phyloP scores from a whole-genome alignment of 2,329 filamentous ascomycete species.

The Gyromitra esculenta region DNA sequence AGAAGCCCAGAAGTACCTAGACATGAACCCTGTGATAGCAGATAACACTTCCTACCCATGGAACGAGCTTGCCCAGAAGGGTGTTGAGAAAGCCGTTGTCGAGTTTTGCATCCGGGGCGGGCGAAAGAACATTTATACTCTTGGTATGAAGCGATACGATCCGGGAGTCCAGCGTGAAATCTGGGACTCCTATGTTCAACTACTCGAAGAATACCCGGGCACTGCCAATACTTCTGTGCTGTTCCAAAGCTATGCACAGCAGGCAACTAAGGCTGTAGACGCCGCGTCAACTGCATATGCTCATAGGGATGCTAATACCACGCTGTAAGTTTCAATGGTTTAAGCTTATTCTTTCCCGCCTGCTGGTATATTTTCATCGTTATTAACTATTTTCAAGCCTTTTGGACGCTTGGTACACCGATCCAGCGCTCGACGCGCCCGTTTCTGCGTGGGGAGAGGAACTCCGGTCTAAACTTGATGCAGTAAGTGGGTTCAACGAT shows the following conservation, averaged over 20 bases:
- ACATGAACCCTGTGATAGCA: slow-evolving; percentile 1
- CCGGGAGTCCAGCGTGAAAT: slow-evolving; percentile 58
- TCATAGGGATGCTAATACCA: slow-evolving; percentile 34
- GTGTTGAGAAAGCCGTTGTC: neutral
- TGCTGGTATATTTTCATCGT: neutral
- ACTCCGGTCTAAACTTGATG: neutral
- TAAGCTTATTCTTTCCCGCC: neutral
- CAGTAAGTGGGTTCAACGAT: slow-evolving; percentile 6
- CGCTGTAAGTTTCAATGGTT: slow-evolving; percentile 40
- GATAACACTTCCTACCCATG: slow-evolving; percentile 17
- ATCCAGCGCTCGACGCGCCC: neutral
- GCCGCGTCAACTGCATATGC: slow-evolving; percentile 53
- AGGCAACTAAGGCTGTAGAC: slow-evolving; percentile 49
- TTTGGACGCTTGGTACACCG: slow-evolving; percentile 10
- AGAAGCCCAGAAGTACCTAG: neutral
- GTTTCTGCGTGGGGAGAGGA: neutral
- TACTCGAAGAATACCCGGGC: slow-evolving; percentile 56
- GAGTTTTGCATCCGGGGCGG: slow-evolving; percentile 1
- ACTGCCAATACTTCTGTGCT: slow-evolving; percentile 50
- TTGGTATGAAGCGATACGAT: slow-evolving; percentile 59
- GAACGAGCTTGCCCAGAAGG: slow-evolving; percentile 3
- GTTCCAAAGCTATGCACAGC: slow-evolving; percentile 53
- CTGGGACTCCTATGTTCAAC: neutral
- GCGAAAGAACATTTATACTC: slow-evolving; percentile 55
- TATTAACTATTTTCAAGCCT: neutral